These are phyloP conservation scores for Fragilariopsis cylindrus DNA, from an alignment of 108 stramenopile species.

Conservation along the genomic window DNA sequence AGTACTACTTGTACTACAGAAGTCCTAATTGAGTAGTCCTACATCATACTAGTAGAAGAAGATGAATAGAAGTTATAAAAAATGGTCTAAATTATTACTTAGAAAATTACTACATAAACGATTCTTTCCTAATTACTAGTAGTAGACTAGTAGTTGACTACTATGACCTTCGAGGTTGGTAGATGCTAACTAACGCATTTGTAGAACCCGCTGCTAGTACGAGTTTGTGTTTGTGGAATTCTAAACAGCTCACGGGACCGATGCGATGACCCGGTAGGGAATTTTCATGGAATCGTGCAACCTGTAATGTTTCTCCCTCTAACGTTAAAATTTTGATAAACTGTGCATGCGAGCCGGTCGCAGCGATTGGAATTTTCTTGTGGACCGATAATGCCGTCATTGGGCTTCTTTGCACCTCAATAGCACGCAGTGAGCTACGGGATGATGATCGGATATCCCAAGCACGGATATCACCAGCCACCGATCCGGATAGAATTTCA, in stretches of 20 bases:
- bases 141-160: too few species aligned
- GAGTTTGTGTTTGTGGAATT: slow-evolving; percentile 93
- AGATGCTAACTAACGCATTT: slow-evolving; percentile 56
- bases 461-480: slow-evolving; percentile 84
- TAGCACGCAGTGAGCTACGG: slow-evolving; percentile 47
- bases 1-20: too few species aligned
- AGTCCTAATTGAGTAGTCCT: too few species aligned
- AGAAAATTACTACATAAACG: too few species aligned
- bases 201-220: slow-evolving; percentile 92
- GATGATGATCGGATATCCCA: slow-evolving; percentile 89
- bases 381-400: slow-evolving; percentile 96
- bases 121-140: too few species aligned
- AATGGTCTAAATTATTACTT: too few species aligned
- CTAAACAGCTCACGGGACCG: slow-evolving; percentile 90
- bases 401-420: slow-evolving; percentile 82
- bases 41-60: too few species aligned
- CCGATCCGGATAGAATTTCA: slow-evolving; percentile 84
- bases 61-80: too few species aligned
- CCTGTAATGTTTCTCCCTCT: slow-evolving; percentile 88
- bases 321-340: slow-evolving; percentile 90
- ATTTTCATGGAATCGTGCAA: slow-evolving; percentile 87
- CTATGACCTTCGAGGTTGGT: slow-evolving; percentile 23
- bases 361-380: slow-evolving; percentile 83
- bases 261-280: slow-evolving; percentile 91
- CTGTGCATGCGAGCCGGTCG: slow-evolving; percentile 91